Base-by-base conservation (phyloP, 768 basidiomycete species). In the Mycena belliarum region DNA sequence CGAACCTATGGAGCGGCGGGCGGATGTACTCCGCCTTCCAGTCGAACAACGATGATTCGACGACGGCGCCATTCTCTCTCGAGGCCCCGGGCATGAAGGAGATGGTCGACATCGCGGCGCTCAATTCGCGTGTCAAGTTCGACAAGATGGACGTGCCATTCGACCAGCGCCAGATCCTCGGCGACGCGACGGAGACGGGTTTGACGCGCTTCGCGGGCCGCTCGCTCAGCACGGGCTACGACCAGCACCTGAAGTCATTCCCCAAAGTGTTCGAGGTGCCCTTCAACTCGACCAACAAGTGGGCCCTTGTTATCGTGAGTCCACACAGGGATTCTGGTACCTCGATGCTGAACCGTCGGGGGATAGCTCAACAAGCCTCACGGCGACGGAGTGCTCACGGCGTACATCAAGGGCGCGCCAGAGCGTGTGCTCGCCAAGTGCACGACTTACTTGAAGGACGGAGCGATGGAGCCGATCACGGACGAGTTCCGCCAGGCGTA, bases 101-200 rank as follows among this genome's bases (percentile, higher is more conserved):
- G 65, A 81, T 86, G 61, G 79, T 86, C 45, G 82, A 86, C 61
- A 82, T 86, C 46, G 80, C 83, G 15, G 81, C 82, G 0, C 76
- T 88, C 52, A 88, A 88, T 68, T 87, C 86, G 20, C 79, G 84
- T 20, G 79, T 88, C 72, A 87, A 87, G 69, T 88, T 88, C 63
- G 85, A 87, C 73, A 82, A 76, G 65, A 78, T 72, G 2, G 85
- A 87, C 65, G 68, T 87, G 8, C 82, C 84, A 1, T 86, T 88
- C 55, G 79, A 82, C 20, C 72, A 86, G 68, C 77, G 87, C 46
- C 70, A 72, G 37, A 86, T 88, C 52, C 76, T 88, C 20, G 87
- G 87, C 4, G 87, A 88, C 67, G 87, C 87, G n/a, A 88, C 87
- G 4, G 87, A 88, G 72, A 86, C 86, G n/a, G 87, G 87, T 20